These are phyloP conservation scores for Didymella glomerata DNA, from an alignment of 2,329 filamentous ascomycete species.

Conservation along the genomic window DNA sequence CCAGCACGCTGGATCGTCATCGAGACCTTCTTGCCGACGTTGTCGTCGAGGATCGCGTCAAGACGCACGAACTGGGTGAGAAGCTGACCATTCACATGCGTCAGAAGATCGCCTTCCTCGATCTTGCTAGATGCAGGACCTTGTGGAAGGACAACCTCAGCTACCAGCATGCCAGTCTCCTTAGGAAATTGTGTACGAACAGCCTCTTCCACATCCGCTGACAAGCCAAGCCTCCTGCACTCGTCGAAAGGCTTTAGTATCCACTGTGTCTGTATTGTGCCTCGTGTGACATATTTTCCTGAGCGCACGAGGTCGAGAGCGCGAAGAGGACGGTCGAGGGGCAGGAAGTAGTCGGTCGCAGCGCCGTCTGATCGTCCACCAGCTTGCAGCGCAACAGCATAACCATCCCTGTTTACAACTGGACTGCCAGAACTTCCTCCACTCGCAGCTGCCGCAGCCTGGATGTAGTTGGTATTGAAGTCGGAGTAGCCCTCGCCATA, in stretches of 20 bases:
- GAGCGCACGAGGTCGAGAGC: constrained; percentile 86
- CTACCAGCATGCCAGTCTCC: constrained; percentile 96
- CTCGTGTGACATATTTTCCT: constrained; percentile 78
- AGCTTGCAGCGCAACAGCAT: constrained; percentile 90
- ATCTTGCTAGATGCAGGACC: constrained; percentile 88
- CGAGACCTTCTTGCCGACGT: constrained; percentile 78
- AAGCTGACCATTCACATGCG: constrained; percentile 92
- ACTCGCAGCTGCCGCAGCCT: constrained; percentile 95
- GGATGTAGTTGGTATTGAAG: constrained; percentile 96
- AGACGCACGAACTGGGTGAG: constrained; percentile 92
- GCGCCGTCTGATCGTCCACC: constrained; percentile 93
- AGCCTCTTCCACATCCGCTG: constrained; percentile 83
- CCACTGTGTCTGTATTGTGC: constrained; percentile 98
- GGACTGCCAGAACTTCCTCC: constrained; percentile 98
- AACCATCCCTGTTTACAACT: constrained; percentile 93
- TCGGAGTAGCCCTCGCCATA: constrained; percentile 96
- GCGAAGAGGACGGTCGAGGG: constrained; percentile 86
- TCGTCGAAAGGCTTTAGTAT: constrained; percentile 97
- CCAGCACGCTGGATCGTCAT: constrained; percentile 89
- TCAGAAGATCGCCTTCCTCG: constrained; percentile 90
- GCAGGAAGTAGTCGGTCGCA: constrained; percentile 96
- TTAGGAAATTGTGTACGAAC: constrained; percentile 85
- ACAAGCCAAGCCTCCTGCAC: constrained; percentile 86
- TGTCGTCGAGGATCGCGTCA: constrained; percentile 90
- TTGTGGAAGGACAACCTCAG: constrained; percentile 90